Evolutionary conservation across 2,329 filamentous ascomycete genomes (phyloP), one percentile per base, ranked within the genome.

Genomic region (Aspergillus tanneri): DNA sequence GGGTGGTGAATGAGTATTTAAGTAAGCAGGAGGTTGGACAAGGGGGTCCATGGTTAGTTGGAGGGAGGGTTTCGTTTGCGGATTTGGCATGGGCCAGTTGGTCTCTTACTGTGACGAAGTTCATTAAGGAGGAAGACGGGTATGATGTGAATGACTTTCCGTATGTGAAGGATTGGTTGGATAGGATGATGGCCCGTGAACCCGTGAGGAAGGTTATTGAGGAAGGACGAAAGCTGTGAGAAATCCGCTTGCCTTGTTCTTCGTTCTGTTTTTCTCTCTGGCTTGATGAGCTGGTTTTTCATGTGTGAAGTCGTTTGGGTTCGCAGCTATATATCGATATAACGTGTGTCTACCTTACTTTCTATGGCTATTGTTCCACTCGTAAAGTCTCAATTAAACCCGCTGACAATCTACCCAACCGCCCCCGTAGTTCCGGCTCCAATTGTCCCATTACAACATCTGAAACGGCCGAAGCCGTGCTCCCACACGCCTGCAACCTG

Each of bases 1-100:
- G 62, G 18, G 74, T 78, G 2, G 59, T 78, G 14, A 73, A 78
- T 28, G 47, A 52, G 10, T 61, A 64, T 39, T 56, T 75, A 32
- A 56, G 59, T 49, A 60, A 61, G 59, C 56, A 18, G 21, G 43
- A 62, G 18, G 22, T 19, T 14, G 22, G 11, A 6, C n/a, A 14
- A 7, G 39, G 19, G 1, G 39, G 39, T 11, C 42, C 28, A 11
- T 76, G 65, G 57, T 57, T 76, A 5, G 70, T 75, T 1, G 73
- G 73, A 14, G 66, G 71, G 43, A 74, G 72, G 49, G 52, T 62
- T 41, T 69, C 67, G 0, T 73, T 69, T 57, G 72, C 66, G 2
- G 73, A 76, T 53, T 49, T 75, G 12, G 52, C 61, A 5, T 75
- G 71, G 45, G 53, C 68, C 22, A 47, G 66, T 5, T 76, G 70